Conservation (phyloP, 2,329 filamentous ascomycete genomes). For the Cordyceps pruinosa region DNA sequence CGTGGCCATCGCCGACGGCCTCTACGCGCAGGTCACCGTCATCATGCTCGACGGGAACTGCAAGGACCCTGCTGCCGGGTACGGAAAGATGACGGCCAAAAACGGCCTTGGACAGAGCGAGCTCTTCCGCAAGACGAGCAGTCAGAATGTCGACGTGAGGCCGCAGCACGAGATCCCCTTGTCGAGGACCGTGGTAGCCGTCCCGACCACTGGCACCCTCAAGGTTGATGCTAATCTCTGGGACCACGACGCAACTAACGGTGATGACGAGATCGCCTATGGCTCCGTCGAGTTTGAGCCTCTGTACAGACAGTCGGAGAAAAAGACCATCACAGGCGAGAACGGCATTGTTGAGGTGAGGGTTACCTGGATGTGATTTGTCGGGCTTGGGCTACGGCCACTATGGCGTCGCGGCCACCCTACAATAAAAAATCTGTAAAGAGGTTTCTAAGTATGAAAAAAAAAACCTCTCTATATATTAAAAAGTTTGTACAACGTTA, state of each 20-base stretch:
- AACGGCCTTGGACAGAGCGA: background rate
- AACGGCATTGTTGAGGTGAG: background rate
- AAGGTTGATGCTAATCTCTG: background rate
- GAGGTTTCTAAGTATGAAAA: too few relatives aligned
- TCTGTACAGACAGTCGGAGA: background rate
- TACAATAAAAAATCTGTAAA: too few relatives aligned
- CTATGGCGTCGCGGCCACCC: too few relatives aligned
- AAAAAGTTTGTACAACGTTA: too few relatives aligned
- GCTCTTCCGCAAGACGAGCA: background rate
- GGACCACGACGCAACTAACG: background rate
- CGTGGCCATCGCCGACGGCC: background rate
- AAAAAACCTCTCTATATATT: too few relatives aligned
- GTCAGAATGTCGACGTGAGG: background rate
- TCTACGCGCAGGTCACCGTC: background rate
- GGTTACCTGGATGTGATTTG: too few relatives aligned
- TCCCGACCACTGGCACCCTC: background rate
- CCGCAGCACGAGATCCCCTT: background rate
- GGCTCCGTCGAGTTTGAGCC: background rate
- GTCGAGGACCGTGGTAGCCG: background rate
- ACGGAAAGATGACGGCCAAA: background rate
- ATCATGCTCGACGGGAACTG: background rate
- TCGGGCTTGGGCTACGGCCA: too few relatives aligned
- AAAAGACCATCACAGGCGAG: background rate
- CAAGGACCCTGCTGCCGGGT: background rate
- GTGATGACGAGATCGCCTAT: background rate